Conservation (phyloP, 208 protist species). For the Acanthamoeba triangularis region DNA sequence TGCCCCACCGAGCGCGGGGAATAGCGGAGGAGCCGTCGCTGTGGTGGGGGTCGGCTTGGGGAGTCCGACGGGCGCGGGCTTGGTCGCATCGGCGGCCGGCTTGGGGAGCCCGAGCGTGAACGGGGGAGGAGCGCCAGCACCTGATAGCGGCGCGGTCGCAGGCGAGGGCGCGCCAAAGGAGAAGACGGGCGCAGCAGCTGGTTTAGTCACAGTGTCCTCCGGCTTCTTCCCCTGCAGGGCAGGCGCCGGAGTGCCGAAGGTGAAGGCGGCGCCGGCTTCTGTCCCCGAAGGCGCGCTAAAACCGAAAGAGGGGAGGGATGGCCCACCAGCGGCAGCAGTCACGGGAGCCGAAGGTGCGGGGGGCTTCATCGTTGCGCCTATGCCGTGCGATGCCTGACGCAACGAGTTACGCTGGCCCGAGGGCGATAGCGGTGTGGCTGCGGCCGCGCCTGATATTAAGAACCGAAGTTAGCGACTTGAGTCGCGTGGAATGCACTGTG, state of each 20-base stretch:
- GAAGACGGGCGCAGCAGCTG: neutral
- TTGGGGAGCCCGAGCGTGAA: too few species aligned
- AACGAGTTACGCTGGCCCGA: neutral
- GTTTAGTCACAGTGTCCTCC: neutral
- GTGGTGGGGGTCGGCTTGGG: too few species aligned
- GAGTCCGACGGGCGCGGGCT: too few species aligned
- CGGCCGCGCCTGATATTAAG: neutral
- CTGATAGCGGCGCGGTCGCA: neutral
- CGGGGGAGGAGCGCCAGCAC: neutral
- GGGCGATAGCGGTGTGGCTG: neutral
- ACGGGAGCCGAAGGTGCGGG: neutral
- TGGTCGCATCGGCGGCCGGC: too few species aligned
- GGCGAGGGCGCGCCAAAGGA: neutral
- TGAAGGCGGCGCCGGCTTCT: neutral
- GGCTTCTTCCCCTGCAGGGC: neutral
- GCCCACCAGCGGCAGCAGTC: neutral
- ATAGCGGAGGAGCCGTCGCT: too few species aligned
- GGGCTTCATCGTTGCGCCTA: neutral
- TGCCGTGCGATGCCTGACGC: slow-evolving; percentile 7
- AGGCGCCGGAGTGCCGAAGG: neutral
- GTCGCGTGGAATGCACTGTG: neutral
- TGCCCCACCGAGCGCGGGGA: too few species aligned
- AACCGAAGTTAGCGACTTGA: too few species aligned
- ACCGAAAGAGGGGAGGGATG: neutral
- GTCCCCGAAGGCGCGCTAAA: neutral